These are phyloP conservation scores for Wickerhamia fluorescens DNA, from an alignment of 805 yeast genomes.

Conservation along the genomic window DNA sequence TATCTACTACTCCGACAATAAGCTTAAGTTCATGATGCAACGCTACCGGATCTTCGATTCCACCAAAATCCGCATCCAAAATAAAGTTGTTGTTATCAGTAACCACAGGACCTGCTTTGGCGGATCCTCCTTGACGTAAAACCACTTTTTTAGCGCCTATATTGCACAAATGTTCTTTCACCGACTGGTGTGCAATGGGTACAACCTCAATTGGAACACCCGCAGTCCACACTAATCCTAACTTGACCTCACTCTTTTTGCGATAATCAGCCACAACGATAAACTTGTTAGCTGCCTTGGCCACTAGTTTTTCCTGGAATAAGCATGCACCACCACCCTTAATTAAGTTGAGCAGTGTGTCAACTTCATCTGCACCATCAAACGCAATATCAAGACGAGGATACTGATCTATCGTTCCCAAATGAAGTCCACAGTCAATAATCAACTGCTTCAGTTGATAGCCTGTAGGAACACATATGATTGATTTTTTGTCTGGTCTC, in stretches of 20 bases:
- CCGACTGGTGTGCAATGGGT: slow-evolving; percentile 79
- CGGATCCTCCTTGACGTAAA: slow-evolving; percentile 79
- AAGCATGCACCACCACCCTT: slow-evolving; percentile 99
- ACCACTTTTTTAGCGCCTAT: slow-evolving; percentile 60
- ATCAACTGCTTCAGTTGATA: slow-evolving; percentile 89
- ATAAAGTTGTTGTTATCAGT: slow-evolving; percentile 94
- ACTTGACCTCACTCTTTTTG: slow-evolving; percentile 57
- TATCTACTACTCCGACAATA: slow-evolving; percentile 92
- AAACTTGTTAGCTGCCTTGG: slow-evolving; percentile 67
- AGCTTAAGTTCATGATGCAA: slow-evolving; percentile 64
- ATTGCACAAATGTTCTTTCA: slow-evolving; percentile 50
- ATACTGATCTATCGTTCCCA: slow-evolving; percentile 79
- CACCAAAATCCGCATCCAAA: slow-evolving; percentile 89
- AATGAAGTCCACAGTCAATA: slow-evolving; percentile 65
- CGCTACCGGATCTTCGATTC: slow-evolving; percentile 41
- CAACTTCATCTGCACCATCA: slow-evolving; percentile 98
- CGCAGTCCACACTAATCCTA: slow-evolving; percentile 79
- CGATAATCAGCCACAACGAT: slow-evolving; percentile 89
- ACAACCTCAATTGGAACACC: slow-evolving; percentile 96
- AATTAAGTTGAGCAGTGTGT: slow-evolving; percentile 69
- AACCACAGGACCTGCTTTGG: slow-evolving; percentile 95
- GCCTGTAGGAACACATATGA: slow-evolving; percentile 91
- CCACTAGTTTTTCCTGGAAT: slow-evolving; percentile 93
- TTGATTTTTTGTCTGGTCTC: slow-evolving; percentile 41
- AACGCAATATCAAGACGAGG: slow-evolving; percentile 86